A percentile compares a stretch with the other conserved stretches of the same genome.
phyloP scores from a whole-genome alignment of 148 eudicot genomes.

The Dysphania ambrosioides region DNA sequence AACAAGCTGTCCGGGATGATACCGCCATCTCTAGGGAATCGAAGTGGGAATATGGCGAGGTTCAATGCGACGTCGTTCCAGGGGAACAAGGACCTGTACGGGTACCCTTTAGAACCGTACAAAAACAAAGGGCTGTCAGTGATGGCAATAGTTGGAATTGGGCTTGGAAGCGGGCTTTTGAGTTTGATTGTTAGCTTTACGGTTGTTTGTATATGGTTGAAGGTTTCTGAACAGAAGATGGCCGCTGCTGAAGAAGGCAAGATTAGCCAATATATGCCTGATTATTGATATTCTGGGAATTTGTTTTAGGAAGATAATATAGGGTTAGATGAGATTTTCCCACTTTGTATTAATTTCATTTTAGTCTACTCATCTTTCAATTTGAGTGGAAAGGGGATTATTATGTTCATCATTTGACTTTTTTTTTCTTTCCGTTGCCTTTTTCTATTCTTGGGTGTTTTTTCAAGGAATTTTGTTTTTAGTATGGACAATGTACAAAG shows the following conservation, averaged over 20 bases:
- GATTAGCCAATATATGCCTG: slow-evolving; percentile 57
- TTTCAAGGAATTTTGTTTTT: background rate
- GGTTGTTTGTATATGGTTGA: slow-evolving; percentile 70
- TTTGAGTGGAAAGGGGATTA: background rate
- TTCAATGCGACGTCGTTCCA: slow-evolving; percentile 55
- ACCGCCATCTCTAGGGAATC: slow-evolving; percentile 46
- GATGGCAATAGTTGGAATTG: slow-evolving; percentile 63
- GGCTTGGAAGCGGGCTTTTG: slow-evolving; percentile 68
- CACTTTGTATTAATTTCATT: background rate
- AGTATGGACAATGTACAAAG: slow-evolving; percentile 25
- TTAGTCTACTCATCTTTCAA: background rate
- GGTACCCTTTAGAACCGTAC: slow-evolving; percentile 52
- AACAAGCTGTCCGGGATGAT: slow-evolving; percentile 47
- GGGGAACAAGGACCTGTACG: slow-evolving; percentile 62
- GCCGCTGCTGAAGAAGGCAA: slow-evolving; percentile 51
- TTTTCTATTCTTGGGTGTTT: background rate
- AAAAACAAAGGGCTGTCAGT: slow-evolving; percentile 49
- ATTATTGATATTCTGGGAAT: slow-evolving; percentile 39
- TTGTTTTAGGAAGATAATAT: background rate
- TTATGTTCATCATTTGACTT: background rate
- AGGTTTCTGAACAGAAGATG: slow-evolving; percentile 44
- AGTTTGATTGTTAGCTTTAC: slow-evolving; percentile 60
- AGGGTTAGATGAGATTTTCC: background rate
- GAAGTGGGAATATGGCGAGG: slow-evolving; percentile 38
- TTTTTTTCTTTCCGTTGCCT: background rate